Percentiles rank a stretch among this genome's conserved stretches.
Conservation (phyloP, 768 basidiomycete species). For the Cystobasidium tubakii region DNA sequence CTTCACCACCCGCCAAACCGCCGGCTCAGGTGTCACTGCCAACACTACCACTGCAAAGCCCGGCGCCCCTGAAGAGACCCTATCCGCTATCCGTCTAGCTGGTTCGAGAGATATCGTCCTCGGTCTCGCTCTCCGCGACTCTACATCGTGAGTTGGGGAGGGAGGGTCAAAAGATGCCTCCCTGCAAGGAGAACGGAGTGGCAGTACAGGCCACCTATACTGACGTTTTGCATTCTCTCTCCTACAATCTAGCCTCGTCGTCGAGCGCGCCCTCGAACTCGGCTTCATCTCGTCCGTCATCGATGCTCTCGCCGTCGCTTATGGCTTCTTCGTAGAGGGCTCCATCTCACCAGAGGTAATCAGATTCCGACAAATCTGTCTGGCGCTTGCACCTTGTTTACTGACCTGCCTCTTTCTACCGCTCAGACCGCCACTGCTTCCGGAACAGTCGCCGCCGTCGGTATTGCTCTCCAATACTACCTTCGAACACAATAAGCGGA, state of each 20-base stretch:
- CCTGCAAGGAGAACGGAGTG: too few relatives aligned
- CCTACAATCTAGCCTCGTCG: constrained; percentile 20
- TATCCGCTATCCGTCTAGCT: constrained; percentile 22
- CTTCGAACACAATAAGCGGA: constrained; percentile 16
- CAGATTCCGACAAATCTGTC: too few relatives aligned
- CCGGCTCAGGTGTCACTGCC: constrained; percentile 10
- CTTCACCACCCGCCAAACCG: constrained; percentile 27
- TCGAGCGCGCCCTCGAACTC: constrained; percentile 35
- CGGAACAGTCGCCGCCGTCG: constrained; percentile 27
- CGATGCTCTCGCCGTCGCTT: constrained; percentile 25
- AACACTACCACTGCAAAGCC: constrained; percentile 33
- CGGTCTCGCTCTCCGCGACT: constrained; percentile 35
- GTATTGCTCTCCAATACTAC: constrained; percentile 33
- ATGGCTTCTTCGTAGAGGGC: constrained; percentile 34
- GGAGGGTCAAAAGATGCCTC: too few relatives aligned
- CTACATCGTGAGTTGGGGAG: constrained; percentile 4
- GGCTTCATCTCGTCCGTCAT: constrained; percentile 37
- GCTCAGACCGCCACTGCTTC: constrained; percentile 25
- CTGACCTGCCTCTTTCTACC: neutral
- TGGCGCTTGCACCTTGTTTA: neutral
- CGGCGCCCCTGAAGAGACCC: constrained; percentile 31
- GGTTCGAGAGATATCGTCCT: constrained; percentile 35
- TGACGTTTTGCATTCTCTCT: too few relatives aligned
- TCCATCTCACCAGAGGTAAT: constrained; percentile 32
- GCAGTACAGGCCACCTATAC: too few relatives aligned